Percentiles rank a stretch among this genome's conserved stretches.
Conservation (phyloP, 2,329 filamentous ascomycete genomes). For the Fusarium goolgardi region DNA sequence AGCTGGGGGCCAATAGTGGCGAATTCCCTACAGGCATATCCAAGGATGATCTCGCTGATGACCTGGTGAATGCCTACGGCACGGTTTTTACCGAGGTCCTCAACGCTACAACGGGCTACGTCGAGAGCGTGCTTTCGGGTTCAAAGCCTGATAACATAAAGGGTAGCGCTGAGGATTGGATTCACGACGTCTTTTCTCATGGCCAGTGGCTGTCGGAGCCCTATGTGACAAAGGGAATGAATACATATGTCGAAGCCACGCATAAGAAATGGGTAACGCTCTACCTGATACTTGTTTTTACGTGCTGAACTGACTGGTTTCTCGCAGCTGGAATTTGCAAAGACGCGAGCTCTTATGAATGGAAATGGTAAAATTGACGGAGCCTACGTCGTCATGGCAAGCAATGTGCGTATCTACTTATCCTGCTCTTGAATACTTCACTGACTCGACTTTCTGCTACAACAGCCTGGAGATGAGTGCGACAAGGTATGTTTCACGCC, state of each 20-base stretch:
- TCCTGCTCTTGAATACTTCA: neutral
- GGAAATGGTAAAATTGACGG: too few species aligned
- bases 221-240: constrained; percentile 5
- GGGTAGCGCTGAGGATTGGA: too few species aligned
- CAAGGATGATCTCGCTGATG: constrained; percentile 8
- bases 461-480: neutral
- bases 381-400: too few species aligned
- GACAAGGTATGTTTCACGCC: too few species aligned
- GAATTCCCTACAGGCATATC: neutral
- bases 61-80: constrained; percentile 16
- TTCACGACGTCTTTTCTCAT: neutral
- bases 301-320: neutral
- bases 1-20: neutral
- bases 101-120: constrained; percentile 3
- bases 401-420: too few species aligned
- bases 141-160: neutral
- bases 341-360: constrained; percentile 4
- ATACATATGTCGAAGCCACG: neutral
- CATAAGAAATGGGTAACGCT: constrained; percentile 6
- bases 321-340: constrained; percentile 1
- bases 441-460: neutral
- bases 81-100: constrained; percentile 7
- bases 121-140: constrained; percentile 7
- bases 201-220: constrained; percentile 12
- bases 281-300: too few species aligned